Evolutionary conservation across 2,329 filamentous ascomycete genomes (phyloP), one percentile per base, ranked within the genome.

Genomic region (Botrytis medusae): DNA sequence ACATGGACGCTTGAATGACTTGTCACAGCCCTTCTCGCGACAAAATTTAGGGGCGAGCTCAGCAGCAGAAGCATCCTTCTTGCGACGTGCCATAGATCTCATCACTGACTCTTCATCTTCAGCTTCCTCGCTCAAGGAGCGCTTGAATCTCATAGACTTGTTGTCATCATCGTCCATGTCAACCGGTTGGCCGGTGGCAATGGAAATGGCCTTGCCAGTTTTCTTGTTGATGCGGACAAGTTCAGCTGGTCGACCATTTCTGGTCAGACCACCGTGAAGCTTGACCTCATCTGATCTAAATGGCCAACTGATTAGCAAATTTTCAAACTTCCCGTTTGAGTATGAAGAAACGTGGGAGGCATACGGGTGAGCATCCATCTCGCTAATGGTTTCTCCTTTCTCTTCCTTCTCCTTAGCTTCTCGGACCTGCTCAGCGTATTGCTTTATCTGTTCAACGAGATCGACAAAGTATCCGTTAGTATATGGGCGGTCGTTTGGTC

Each of bases 381-480:
- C 85, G 76, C 86, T 85, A 51, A 85, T 81, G 63, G 83, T 82
- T 79, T 88, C 84, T 74, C 87, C 86, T 76, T 88, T 86, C 75
- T 86, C 86, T 80, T 88, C 86, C 79, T 90, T 90, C 79, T 92
- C 88, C 80, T 93, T 91, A 77, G 91, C 89, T 77, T 91, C 90
- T 76, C 91, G 91, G 79, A 98, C 90, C 82, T 96, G 93, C 79
- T 91, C 89, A 75, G 94, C 95, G 89, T 97, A 97, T 82, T 93
- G 89, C 82, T 91, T 90, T 79, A 98, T 94, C 88, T 98, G 95
- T 82, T 97, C 93, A 82, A 97, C 91, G 75, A 98, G 90, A 85
- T 98, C 95, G 84, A 98, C 92, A 82, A 98, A 98, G 84, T 98
- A 98, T 81, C 93, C 93, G 88, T 93, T 94, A 87, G 92, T 96